Evolutionary conservation across 345 rosid species (phyloP), one percentile per base, ranked within the genome.

Genomic region (Gossypium bickii): DNA sequence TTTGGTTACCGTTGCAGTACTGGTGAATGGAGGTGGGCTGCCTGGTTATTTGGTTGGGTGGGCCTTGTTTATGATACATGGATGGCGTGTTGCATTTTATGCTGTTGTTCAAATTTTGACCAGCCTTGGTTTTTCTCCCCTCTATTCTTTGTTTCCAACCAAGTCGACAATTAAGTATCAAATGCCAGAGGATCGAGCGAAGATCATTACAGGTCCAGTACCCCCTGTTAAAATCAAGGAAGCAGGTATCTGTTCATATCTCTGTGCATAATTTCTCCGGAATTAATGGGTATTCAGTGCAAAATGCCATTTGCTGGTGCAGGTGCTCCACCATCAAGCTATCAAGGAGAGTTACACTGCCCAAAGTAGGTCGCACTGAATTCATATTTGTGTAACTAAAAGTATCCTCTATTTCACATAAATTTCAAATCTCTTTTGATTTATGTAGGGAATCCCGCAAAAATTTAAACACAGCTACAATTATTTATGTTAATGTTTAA

Each of bases 281-380:
- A 67, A 29, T 59, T 51, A 20, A 27, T 49, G n/a, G 58, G 72
- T 68, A 43, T 76, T 67, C 16, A 51, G 25, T 20, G 18, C 69
- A 34, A 11, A 51, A 18, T 70, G 76, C 55, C 20, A 66, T 49
- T 62, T 72, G 79, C 53, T 86, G 81, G 68, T 78, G 78, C 82
- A 89, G 94, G 87, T 79, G 76, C 65, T 77, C 70, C 79, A 55
- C 51, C 78, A 51, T 69, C 81, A 27, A 53, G 78, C 65, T 27
- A 78, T 77, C 83, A 78, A 82, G 79, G 29, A 34, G 83, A 85
- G 71, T 76, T 80, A 72, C 56, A 51, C 51, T 79, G 80, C 56
- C 80, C 83, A 24, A 82, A 88, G 97, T 83, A 78, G 77, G 90
- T 73, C 17, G 17, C 24, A 41, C 15, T 22, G 43, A 49, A 15